Percentiles rank a stretch among this genome's conserved stretches.
Conservation (phyloP, 345 rosid species). For the Hibiscus syriacus region DNA sequence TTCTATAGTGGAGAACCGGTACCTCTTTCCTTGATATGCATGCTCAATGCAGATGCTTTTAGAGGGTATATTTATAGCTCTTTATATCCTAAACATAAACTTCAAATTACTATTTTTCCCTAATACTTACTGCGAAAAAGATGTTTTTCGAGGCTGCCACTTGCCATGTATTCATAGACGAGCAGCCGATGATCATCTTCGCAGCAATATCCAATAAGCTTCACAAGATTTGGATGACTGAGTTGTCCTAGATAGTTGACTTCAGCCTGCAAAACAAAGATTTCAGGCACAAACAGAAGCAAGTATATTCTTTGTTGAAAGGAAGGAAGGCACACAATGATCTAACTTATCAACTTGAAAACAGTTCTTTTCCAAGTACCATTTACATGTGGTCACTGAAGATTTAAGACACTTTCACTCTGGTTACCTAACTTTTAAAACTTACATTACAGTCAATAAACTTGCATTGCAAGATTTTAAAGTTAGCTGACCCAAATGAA, state of each 20-base stretch:
- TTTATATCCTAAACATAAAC: not conserved
- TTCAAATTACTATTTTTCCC: not conserved
- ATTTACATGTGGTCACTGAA: too few relatives aligned
- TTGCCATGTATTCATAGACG: slow-evolving; percentile 91
- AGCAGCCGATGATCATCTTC: slow-evolving; percentile 91
- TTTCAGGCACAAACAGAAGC: not conserved
- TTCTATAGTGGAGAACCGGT: not conserved
- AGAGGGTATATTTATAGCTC: not conserved
- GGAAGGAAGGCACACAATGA: not conserved
- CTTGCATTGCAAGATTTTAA: too few relatives aligned
- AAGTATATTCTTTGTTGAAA: not conserved
- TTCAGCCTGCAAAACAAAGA: slow-evolving; percentile 64
- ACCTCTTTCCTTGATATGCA: not conserved
- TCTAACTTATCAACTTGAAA: too few relatives aligned
- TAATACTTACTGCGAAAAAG: slow-evolving; percentile 80
- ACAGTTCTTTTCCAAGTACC: too few relatives aligned
- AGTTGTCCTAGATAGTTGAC: slow-evolving; percentile 92
- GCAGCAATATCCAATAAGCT: slow-evolving; percentile 96
- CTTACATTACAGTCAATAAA: too few relatives aligned
- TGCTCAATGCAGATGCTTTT: not conserved
- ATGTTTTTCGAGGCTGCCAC: slow-evolving; percentile 94
- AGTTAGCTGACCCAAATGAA: too few relatives aligned
- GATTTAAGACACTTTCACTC: too few relatives aligned
- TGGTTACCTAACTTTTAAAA: too few relatives aligned
- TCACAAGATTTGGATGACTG: slow-evolving; percentile 90